Base-by-base conservation (phyloP, 1,284 basidiomycete species). In the Marasmius tenuissimus region DNA sequence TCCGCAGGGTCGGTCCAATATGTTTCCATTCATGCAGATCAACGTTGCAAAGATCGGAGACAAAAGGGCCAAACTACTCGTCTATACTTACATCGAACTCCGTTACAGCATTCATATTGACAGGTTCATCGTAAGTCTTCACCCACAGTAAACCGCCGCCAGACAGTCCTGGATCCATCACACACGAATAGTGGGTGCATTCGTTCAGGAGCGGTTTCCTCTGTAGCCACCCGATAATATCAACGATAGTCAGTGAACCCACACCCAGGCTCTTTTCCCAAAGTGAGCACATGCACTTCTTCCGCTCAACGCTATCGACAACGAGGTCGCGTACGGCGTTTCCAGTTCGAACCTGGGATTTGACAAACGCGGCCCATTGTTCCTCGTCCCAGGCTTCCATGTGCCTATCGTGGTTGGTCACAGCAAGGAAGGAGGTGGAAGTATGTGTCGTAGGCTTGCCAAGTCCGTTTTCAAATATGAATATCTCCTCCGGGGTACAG, bases 141-240 rank as follows among this genome's bases (percentile, higher is more conserved):
- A 73, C 71, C 76, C 76, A 76, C 3, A 73, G 40, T 8, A 77
- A 55, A 2, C 74, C 74, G 6, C 74, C 75, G 9, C 74, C 75
- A 18, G 67, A 60, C 2, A 66, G 67, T n/a, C 69, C 65, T 0
- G 76, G 76, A 62, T 76, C 75, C 76, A 76, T 75, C 27, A 75
- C 69, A 60, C 74, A 75, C 34, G 72, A 72, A 64, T 72, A 76
- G 63, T 77, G 76, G 2, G 75, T 76, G 20, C 48, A 62, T 57
- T 74, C 73, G 61, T 77, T 77, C 62, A 69, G 59, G 37, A 77
- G 64, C 14, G 76, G 75, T 59, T 70, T 69, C 18, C 63, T 69
- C 50, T 74, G 60, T 61, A 77, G 54, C 73, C 74, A 75, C 1
- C 45, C 56, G 57, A 68, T 68, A 20, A 75, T 63, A 56, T 73